Evolutionary conservation across 2,329 filamentous ascomycete species (phyloP).

Genomic region (Aureobasidium sp.): DNA sequence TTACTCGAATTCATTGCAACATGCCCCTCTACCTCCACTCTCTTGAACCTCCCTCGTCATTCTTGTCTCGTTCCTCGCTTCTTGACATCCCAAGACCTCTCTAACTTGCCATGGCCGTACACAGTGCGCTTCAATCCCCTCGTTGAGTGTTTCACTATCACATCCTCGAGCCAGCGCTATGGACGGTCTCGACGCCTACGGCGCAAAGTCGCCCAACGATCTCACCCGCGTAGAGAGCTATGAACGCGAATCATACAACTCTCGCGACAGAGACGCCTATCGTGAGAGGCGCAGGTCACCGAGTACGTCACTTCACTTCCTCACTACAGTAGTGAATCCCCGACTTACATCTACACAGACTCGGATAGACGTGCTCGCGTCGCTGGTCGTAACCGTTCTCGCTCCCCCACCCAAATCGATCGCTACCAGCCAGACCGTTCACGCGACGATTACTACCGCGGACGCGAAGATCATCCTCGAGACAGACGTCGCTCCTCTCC

Average conservation of each 20-base stretch:
- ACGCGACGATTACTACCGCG: conserved; percentile 61
- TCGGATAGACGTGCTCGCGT: conserved; percentile 14
- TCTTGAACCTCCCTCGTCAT: conserved; percentile 22
- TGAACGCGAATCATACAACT: conserved; percentile 12
- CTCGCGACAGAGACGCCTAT: conserved; percentile 21
- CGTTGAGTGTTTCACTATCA: neutral
- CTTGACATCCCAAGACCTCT: neutral
- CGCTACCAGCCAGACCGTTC: conserved; percentile 67
- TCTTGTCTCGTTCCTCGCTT: conserved; percentile 6
- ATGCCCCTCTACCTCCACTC: conserved; percentile 16
- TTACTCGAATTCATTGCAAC: conserved; percentile 18
- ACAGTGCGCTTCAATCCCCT: conserved; percentile 8
- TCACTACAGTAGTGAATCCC: neutral
- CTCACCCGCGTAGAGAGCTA: conserved; percentile 14
- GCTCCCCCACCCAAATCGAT: conserved; percentile 65
- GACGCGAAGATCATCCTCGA: conserved; percentile 56
- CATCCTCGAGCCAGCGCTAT: neutral
- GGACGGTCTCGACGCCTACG: conserved; percentile 12
- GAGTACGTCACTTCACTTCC: neutral
- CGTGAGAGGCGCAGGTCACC: conserved; percentile 22
- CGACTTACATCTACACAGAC: conserved; percentile 1
- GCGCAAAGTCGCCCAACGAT: conserved; percentile 11
- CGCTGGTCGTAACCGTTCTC: conserved; percentile 58
- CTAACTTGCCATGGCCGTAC: conserved; percentile 14
- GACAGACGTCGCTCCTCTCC: conserved; percentile 55